Evolutionary conservation across 78 protist genomes (phyloP).

Genomic region (Tieghemostelium lacteum): DNA sequence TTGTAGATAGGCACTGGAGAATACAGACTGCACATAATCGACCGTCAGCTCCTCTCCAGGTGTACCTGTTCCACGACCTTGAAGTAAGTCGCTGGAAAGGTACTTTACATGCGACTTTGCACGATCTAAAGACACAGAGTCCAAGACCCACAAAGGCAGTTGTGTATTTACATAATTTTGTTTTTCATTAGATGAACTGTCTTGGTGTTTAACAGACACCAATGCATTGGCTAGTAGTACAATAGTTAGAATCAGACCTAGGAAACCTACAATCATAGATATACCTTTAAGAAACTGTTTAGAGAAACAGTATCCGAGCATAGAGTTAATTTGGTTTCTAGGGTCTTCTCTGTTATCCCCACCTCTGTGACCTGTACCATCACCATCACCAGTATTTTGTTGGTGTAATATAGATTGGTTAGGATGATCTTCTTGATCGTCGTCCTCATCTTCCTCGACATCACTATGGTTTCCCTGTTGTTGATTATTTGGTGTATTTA

Average conservation of each 20-base stretch:
- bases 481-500: too few relatives aligned
- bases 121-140: background rate
- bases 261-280: background rate
- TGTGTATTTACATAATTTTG: background rate
- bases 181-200: background rate
- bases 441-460: background rate
- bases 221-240: background rate
- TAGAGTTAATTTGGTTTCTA: background rate
- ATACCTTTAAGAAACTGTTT: background rate
- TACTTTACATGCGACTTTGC: background rate
- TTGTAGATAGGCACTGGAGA: background rate
- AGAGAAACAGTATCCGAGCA: background rate
- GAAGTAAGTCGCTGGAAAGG: background rate
- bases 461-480: too few relatives aligned
- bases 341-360: background rate
- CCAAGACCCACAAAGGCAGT: slow-evolving; percentile 40
- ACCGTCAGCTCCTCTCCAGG: slow-evolving; percentile 13
- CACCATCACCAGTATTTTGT: background rate
- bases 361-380: background rate
- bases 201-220: background rate
- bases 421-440: background rate
- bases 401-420: background rate
- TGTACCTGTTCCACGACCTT: slow-evolving; percentile 26
- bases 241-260: background rate
- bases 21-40: background rate